These are phyloP conservation scores for Niebla homalea DNA, from an alignment of 495 filamentous ascomycete genomes.

Conservation along the genomic window DNA sequence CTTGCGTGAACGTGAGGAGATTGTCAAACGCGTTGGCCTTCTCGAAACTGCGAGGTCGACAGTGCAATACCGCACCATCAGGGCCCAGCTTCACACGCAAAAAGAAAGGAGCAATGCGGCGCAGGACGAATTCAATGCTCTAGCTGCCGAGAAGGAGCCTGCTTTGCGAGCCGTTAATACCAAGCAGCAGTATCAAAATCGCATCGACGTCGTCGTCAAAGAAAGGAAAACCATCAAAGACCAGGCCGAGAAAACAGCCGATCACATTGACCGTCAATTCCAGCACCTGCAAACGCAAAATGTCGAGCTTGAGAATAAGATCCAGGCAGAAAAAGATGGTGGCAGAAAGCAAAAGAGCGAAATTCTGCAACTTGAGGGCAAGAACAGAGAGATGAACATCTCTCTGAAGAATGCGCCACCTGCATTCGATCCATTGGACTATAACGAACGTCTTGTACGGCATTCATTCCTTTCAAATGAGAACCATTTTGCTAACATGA, in stretches of 20 bases:
- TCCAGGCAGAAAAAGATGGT: constrained; percentile 42
- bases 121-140: constrained; percentile 35
- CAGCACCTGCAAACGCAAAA: constrained; percentile 38
- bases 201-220: constrained; percentile 34
- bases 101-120: constrained; percentile 36
- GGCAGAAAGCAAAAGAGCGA: constrained; percentile 40
- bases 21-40: constrained; percentile 50
- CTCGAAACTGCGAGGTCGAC: constrained; percentile 54
- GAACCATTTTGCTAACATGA: not conserved
- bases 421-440: constrained; percentile 39
- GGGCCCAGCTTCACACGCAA: constrained; percentile 22
- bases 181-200: constrained; percentile 48
- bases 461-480: constrained; percentile 14
- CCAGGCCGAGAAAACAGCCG: constrained; percentile 38
- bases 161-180: constrained; percentile 47
- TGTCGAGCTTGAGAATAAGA: constrained; percentile 39
- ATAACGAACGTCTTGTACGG: constrained; percentile 31
- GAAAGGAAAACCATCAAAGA: constrained; percentile 38
- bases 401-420: constrained; percentile 35
- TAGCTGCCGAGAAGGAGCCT: constrained; percentile 53
- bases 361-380: constrained; percentile 26
- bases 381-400: constrained; percentile 32
- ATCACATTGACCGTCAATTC: constrained; percentile 34
- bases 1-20: constrained; percentile 56
- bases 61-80: constrained; percentile 41